Evolutionary conservation across 768 basidiomycete genomes (phyloP), one percentile per base, ranked within the genome.

Genomic region (Trametes coccinea): DNA sequence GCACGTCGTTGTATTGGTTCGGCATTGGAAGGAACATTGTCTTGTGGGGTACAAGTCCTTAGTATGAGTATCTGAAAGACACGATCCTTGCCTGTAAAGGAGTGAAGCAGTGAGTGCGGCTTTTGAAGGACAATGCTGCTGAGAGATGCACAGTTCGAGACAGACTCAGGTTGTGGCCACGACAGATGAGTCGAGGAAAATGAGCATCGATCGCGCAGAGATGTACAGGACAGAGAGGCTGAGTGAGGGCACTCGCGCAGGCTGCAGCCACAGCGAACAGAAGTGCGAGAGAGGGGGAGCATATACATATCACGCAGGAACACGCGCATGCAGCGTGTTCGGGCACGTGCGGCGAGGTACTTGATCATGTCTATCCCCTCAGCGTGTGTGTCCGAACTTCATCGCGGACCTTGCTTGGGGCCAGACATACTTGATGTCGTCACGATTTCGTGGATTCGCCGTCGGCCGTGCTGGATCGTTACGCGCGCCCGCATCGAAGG

Each of bases 311-410:
- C 60, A 60, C 59, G 52, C 55, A 27, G 58, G 34, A 51, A 69
- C 70, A 71, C 62, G 70, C 70, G 66, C 62, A 64, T 67, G 68
- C 67, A 68, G 70, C 70, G 68, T 71, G 70, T 69, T 67, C 22
- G 54, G 60, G 66, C 66, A 71, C 67, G 70, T 67, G 67, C 60
- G 58, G 47, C 40, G 46, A 52, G 39, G 22, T 16, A 53, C 44
- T 45, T 61, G 59, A 60, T 64, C 58, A 46, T 53, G 58, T 17
- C 49, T 51, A 41, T 22, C 33, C 51, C 6, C 16, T 33, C 14
- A 40, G 51, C 37, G 34, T 37, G 9, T 53, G 16, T 17, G 37
- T 17, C 17, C 37, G 13, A 33, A n/a, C 51, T 31, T 31, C 29
- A 22, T 41, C 30, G 53, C 6, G 30, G 43, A 17, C 22, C 34